A percentile compares a stretch with the other conserved stretches of the same genome.
These are phyloP conservation scores for Posidonia australis DNA, from an alignment of 106 monocot species.

Conservation along the genomic window DNA sequence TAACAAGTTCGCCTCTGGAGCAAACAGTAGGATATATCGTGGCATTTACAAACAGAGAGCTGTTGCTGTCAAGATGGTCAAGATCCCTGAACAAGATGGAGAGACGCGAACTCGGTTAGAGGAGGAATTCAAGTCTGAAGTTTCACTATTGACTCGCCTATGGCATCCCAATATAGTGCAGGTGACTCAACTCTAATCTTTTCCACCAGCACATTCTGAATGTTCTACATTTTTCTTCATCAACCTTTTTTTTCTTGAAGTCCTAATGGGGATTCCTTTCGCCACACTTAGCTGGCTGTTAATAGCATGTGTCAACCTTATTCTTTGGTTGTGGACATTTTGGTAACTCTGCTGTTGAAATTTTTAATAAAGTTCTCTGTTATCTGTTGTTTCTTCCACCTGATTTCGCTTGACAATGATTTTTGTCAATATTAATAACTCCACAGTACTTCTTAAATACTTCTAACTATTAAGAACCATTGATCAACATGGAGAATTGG, in stretches of 20 bases:
- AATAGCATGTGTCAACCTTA: neutral
- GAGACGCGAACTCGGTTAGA: slow-evolving; percentile 34
- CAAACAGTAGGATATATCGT: slow-evolving; percentile 81
- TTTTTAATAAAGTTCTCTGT: too few relatives aligned
- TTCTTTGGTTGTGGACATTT: too few relatives aligned
- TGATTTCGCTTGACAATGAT: too few relatives aligned
- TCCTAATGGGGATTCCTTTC: neutral
- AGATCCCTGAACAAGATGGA: slow-evolving; percentile 59
- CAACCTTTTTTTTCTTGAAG: too few relatives aligned
- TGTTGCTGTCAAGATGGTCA: slow-evolving; percentile 87
- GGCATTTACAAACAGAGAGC: slow-evolving; percentile 92
- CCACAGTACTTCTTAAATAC: too few relatives aligned
- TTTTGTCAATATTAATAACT: too few relatives aligned
- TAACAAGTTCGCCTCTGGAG: slow-evolving; percentile 84
- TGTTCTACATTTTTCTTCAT: too few relatives aligned
- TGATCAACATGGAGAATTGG: too few relatives aligned
- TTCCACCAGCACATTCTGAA: too few relatives aligned
- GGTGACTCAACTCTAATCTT: slow-evolving; percentile 32
- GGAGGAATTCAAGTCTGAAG: slow-evolving; percentile 78
- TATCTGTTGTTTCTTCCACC: too few relatives aligned
- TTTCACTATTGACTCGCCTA: slow-evolving; percentile 62
- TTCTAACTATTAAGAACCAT: too few relatives aligned
- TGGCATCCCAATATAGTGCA: slow-evolving; percentile 92
- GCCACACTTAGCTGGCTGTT: neutral
- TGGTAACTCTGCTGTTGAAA: too few relatives aligned